Evolutionary conservation across 192 early-diverging fungal genomes (phyloP), one percentile per base, ranked within the genome.

Genomic region (Podila verticillata): DNA sequence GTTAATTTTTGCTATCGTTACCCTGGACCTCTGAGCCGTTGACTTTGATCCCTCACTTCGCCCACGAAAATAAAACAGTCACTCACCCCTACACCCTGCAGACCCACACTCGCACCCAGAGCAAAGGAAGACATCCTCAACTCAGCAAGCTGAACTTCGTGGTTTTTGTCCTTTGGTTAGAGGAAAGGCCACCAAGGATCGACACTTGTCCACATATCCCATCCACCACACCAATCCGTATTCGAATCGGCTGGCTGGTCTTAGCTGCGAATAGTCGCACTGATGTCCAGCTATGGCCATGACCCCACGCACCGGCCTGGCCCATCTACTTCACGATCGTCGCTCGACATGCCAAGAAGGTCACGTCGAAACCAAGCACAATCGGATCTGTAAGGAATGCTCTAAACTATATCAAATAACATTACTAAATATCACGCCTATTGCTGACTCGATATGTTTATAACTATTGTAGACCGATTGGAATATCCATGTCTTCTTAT

Each of bases 241-340:
- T 44, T 15, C 39, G 15, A 17, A 4, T 44, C 17, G 39, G 39
- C 39, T 44, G 39, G 39, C 51, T 54, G 24, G 51, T n/a, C 51
- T 9, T 54, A n/a, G 20, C 51, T 54, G 51, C 24, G 51, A n/a
- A n/a, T 7, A 24, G 20, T 9, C 35, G 49, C 61, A 61, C 67
- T 56, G 47, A 75, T 75, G 74, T 54, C 61, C 61, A 69, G 66
- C 66, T 24, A 64, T 77, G 66, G 57, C 26, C 63, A 65, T 56
- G n/a, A 30, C 24, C 36, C 31, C 1, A 29, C 35, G 19, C 54
- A 24, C 13, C 57, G 30, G 48, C 61, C 66, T 12, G 31, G 65
- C 49, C 9, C 61, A 62, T 1, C 61, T 5, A 32, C 29, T 19
- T 20, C 51, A 24, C 22, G n/a, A 54, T 26, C 51, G 7, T n/a